A percentile compares a stretch with the other conserved stretches of the same genome.
These are phyloP conservation scores for Leccinum disarticulatum DNA, from an alignment of 768 basidiomycete species.

Conservation along the genomic window DNA sequence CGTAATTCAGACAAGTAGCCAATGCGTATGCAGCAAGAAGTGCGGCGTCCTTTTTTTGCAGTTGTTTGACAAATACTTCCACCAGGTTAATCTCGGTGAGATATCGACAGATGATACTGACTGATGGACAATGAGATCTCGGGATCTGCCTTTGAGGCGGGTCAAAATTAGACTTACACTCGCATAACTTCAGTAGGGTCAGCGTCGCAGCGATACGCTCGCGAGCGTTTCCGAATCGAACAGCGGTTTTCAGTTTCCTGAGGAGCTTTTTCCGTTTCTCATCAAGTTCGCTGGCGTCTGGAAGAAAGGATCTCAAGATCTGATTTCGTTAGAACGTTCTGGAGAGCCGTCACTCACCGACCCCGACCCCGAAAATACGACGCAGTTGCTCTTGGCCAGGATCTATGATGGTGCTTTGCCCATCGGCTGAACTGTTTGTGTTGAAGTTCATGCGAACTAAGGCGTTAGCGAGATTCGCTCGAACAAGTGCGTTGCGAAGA, in stretches of 20 bases:
- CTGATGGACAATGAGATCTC: constrained; percentile 9
- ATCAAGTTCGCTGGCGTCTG: constrained; percentile 8
- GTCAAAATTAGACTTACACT: constrained; percentile 10
- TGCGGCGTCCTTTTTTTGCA: constrained; percentile 15
- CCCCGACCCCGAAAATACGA: constrained; percentile 21
- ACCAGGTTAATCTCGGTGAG: constrained; percentile 10
- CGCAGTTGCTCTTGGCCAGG: constrained; percentile 2
- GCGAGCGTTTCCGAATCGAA: background rate
- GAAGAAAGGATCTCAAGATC: background rate
- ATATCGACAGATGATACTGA: constrained; percentile 2
- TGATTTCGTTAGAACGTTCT: background rate
- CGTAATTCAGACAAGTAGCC: constrained; percentile 12
- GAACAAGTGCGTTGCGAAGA: constrained; percentile 7
- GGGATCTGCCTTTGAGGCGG: background rate
- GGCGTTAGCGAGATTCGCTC: constrained; percentile 21
- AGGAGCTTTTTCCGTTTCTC: constrained; percentile 11
- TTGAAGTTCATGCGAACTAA: constrained; percentile 11
- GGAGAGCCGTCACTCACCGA: constrained; percentile 10
- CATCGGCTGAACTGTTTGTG: background rate
- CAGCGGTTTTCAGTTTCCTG: constrained; percentile 7
- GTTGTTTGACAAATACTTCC: constrained; percentile 16
- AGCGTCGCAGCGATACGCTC: constrained; percentile 26
- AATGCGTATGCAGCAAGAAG: constrained; percentile 27
- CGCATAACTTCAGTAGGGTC: constrained; percentile 24
- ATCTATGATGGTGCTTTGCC: background rate